phyloP scores from a whole-genome alignment of 805 yeast species.

The Saturnispora saitoi region DNA sequence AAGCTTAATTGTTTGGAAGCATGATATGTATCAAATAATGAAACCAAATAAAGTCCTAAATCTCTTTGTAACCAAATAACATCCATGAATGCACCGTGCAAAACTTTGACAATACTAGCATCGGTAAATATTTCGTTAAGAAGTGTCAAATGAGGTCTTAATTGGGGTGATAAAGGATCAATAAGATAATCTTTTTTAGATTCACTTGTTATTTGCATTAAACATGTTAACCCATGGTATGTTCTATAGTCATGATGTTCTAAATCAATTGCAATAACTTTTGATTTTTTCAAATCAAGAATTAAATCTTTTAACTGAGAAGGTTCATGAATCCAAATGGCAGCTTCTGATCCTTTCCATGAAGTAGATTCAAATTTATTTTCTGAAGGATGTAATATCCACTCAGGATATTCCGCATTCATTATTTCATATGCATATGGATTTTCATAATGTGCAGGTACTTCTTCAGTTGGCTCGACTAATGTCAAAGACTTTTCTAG shows the following conservation, averaged over 20 bases:
- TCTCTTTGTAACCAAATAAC: slow-evolving; percentile 95
- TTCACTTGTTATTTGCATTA: slow-evolving; percentile 87
- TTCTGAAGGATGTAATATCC: slow-evolving; percentile 33
- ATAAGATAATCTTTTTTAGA: slow-evolving; percentile 60
- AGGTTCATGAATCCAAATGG: slow-evolving; percentile 58
- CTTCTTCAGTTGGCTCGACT: slow-evolving; percentile 31
- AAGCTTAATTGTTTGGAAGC: slow-evolving; percentile 77
- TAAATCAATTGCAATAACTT: slow-evolving; percentile 82
- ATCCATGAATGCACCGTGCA: slow-evolving; percentile 97
- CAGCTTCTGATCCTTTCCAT: slow-evolving; percentile 47
- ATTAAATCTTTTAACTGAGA: slow-evolving; percentile 49
- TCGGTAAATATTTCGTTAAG: slow-evolving; percentile 73
- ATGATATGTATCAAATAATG: slow-evolving; percentile 85
- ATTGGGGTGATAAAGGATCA: slow-evolving; percentile 58
- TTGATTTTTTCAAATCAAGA: slow-evolving; percentile 36
- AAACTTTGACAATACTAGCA: slow-evolving; percentile 74
- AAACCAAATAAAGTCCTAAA: slow-evolving; percentile 81
- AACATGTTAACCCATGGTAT: slow-evolving; percentile 81
- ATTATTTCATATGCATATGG: slow-evolving; percentile 77
- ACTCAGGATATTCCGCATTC: slow-evolving; percentile 57
- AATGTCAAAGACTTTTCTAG: slow-evolving; percentile 43
- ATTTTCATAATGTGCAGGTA: slow-evolving; percentile 59
- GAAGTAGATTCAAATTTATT: slow-evolving; percentile 39
- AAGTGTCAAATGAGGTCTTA: slow-evolving; percentile 59
- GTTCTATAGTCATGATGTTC: slow-evolving; percentile 94